Conservation (phyloP, 192 early-diverging fungal species). For the Mortierella claussenii region DNA sequence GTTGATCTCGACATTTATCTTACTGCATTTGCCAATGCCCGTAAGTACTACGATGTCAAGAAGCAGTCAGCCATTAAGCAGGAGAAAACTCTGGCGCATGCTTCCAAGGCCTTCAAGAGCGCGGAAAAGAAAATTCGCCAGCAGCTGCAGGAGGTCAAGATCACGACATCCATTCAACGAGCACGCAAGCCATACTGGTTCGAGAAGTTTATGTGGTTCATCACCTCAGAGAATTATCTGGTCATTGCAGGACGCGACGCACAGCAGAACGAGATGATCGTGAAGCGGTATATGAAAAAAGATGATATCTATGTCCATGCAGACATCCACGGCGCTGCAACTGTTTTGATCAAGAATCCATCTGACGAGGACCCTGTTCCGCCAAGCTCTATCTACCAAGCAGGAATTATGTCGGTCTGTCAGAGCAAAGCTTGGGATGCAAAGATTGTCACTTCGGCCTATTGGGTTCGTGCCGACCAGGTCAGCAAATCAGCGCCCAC, state of each 20-base stretch:
- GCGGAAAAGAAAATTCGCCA: slow-evolving; percentile 91
- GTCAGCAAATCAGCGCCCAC: slow-evolving; percentile 88
- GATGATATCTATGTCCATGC: slow-evolving; percentile 93
- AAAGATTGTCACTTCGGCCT: slow-evolving; percentile 94
- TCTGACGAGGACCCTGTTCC: slow-evolving; percentile 73
- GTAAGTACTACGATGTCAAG: slow-evolving; percentile 88
- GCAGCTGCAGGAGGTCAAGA: slow-evolving; percentile 80
- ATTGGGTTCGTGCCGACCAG: slow-evolving; percentile 92
- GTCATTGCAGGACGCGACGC: slow-evolving; percentile 94
- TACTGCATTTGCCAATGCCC: slow-evolving; percentile 90
- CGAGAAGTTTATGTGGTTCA: slow-evolving; percentile 98
- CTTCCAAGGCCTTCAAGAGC: slow-evolving; percentile 87
- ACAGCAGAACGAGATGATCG: slow-evolving; percentile 92
- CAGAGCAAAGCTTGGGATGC: slow-evolving; percentile 97
- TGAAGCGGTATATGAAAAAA: slow-evolving; percentile 72
- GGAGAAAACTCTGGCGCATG: slow-evolving; percentile 88
- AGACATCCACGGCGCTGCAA: slow-evolving; percentile 92
- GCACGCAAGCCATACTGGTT: slow-evolving; percentile 97
- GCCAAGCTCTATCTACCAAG: slow-evolving; percentile 92
- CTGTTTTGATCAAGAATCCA: slow-evolving; percentile 89
- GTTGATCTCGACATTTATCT: slow-evolving; percentile 91
- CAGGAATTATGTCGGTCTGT: slow-evolving; percentile 94
- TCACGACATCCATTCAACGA: slow-evolving; percentile 81
- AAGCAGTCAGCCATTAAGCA: slow-evolving; percentile 89
- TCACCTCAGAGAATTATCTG: slow-evolving; percentile 92